Percentiles rank a stretch among this genome's conserved stretches.
phyloP scores from a whole-genome alignment of 2,329 filamentous ascomycete species.

The Polytolypa hystricis region DNA sequence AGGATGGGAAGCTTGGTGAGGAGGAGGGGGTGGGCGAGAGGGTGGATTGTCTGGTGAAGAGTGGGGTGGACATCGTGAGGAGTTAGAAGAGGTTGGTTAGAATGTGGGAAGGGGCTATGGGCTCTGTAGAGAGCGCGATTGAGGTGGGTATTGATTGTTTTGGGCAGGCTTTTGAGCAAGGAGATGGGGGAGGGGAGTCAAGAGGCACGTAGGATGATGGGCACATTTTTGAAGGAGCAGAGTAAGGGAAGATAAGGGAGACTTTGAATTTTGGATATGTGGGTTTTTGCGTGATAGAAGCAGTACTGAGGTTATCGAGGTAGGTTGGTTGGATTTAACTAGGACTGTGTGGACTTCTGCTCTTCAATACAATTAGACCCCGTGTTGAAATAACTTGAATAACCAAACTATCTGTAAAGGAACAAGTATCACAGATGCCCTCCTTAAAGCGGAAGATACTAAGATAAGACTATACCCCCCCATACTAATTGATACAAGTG shows the following conservation, averaged over 20 bases:
- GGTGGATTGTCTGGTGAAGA: constrained; percentile 18
- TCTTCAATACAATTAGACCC: no score
- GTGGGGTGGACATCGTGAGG: constrained; percentile 22
- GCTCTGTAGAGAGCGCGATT: constrained; percentile 17
- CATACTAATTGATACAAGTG: no score
- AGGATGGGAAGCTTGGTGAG: constrained; percentile 16
- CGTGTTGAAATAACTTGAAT: no score
- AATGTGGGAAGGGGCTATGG: constrained; percentile 18
- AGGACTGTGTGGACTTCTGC: no score
- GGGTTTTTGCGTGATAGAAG: no score
- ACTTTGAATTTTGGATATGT: no score
- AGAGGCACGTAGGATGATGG: constrained; percentile 8
- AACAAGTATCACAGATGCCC: no score
- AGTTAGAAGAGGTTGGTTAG: constrained; percentile 23
- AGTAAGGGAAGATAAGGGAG: constrained; percentile 4
- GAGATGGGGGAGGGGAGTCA: constrained; percentile 2
- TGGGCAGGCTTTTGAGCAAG: constrained; percentile 15
- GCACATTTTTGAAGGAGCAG: constrained; percentile 7
- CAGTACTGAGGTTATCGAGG: no score
- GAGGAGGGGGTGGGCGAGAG: constrained; percentile 24
- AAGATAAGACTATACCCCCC: no score
- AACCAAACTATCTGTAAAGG: no score
- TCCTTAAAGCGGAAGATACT: no score
- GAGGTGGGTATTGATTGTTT: constrained; percentile 19
- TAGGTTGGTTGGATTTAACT: no score